Evolutionary conservation across 2,329 filamentous ascomycete genomes (phyloP).

Genomic region (Pestalotiopsis sp.): DNA sequence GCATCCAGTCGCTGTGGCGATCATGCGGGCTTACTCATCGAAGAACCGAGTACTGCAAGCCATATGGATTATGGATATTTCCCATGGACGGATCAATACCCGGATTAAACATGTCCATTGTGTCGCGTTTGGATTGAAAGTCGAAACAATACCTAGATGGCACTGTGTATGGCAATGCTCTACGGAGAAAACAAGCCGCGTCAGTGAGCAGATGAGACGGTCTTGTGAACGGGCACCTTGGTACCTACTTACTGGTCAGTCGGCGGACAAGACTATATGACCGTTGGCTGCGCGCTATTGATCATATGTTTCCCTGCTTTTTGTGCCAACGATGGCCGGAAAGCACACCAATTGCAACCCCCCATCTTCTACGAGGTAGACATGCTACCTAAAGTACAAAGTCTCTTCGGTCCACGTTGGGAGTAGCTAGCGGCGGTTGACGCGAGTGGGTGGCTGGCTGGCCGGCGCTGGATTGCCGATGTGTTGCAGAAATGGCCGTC

Average conservation of each 20-base stretch:
- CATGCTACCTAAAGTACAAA: background rate
- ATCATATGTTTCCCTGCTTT: background rate
- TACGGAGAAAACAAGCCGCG: background rate
- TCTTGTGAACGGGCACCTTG: background rate
- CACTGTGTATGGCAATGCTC: background rate
- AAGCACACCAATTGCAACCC: background rate
- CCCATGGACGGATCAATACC: background rate
- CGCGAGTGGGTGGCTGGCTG: background rate
- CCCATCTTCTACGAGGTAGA: background rate
- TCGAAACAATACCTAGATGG: background rate
- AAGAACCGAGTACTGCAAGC: background rate
- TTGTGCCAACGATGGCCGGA: background rate
- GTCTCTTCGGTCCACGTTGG: background rate
- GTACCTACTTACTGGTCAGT: background rate
- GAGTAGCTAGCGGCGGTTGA: background rate
- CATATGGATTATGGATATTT: background rate
- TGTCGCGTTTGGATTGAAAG: background rate
- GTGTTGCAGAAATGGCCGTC: background rate
- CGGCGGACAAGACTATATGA: background rate
- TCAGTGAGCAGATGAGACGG: background rate
- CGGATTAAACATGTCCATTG: background rate
- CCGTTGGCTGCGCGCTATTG: background rate
- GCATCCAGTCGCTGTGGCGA: background rate
- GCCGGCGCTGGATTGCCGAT: background rate
- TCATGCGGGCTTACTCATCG: background rate